These are phyloP conservation scores for Parastagonospora avenae DNA, from an alignment of 2,329 filamentous ascomycete genomes.

Conservation along the genomic window DNA sequence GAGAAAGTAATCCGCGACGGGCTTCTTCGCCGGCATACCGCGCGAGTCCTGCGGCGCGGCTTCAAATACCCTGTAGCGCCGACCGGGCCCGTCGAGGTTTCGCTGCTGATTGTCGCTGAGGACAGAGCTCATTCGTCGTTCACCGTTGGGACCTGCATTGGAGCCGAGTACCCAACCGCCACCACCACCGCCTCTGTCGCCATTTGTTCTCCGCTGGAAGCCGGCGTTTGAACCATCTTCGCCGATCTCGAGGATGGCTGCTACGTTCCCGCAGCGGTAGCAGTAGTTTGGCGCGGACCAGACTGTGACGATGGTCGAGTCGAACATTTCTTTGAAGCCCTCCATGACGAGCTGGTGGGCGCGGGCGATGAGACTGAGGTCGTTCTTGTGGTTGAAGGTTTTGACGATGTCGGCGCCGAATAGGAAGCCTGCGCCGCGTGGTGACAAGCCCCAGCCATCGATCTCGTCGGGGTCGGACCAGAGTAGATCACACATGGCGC, in stretches of 20 bases:
- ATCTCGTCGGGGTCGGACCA: constrained; percentile 99
- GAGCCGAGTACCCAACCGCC: constrained; percentile 44
- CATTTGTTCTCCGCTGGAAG: constrained; percentile 63
- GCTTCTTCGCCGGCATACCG: constrained; percentile 99
- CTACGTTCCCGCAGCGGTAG: constrained; percentile 7
- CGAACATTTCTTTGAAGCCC: constrained; percentile 98
- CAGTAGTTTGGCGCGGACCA: constrained; percentile 48
- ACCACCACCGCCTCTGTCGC: constrained; percentile 62
- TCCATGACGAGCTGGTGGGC: constrained; percentile 99
- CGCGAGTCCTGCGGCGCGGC: constrained; percentile 93
- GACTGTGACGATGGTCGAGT: constrained; percentile 90
- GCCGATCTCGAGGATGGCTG: constrained; percentile 56
- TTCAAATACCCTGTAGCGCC: constrained; percentile 93
- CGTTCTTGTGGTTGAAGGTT: constrained; percentile 90
- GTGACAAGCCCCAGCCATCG: constrained; percentile 93
- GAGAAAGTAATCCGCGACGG: constrained; percentile 95
- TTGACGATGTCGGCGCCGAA: constrained; percentile 97
- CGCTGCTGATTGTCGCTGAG: constrained; percentile 50
- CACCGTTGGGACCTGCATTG: constrained; percentile 42
- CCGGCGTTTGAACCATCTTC: constrained; percentile 71
- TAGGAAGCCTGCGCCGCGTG: constrained; percentile 91
- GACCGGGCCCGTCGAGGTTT: constrained; percentile 71
- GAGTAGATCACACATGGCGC: constrained; percentile 96
- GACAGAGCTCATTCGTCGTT: constrained; percentile 42
- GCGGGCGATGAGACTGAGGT: constrained; percentile 87